phyloP scores from a whole-genome alignment of 306 rosid species.

The Rosa persica region DNA sequence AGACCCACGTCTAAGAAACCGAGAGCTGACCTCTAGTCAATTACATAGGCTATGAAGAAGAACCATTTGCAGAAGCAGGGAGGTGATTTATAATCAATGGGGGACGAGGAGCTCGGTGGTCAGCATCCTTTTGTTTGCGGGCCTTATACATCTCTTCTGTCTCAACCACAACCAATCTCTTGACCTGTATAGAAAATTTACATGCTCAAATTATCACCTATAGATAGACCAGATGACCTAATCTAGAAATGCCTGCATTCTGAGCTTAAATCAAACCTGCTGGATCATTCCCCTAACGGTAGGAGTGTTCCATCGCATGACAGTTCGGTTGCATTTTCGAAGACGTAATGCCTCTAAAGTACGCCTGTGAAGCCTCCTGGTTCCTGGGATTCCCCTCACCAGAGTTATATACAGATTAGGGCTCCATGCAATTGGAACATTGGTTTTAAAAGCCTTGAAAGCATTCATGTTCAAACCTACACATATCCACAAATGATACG shows the following conservation, averaged over 20 bases:
- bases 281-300: conserved; percentile 91
- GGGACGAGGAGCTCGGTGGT: conserved; percentile 59
- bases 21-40: conserved; percentile 35
- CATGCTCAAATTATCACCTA: conserved; percentile 22
- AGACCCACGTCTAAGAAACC: conserved; percentile 23
- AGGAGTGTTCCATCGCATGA: conserved; percentile 93
- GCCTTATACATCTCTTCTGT: conserved; percentile 89
- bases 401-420: conserved; percentile 76
- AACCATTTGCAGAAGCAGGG: conserved; percentile 48
- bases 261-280: conserved; percentile 51
- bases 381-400: conserved; percentile 95
- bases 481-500: conserved; percentile 22
- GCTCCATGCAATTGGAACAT: conserved; percentile 83
- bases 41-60: conserved; percentile 34
- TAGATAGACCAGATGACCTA: conserved; percentile 1
- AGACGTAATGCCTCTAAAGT: conserved; percentile 86
- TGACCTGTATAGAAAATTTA: conserved; percentile 50
- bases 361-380: conserved; percentile 84
- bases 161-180: conserved; percentile 82
- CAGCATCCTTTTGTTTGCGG: conserved; percentile 64
- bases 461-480: conserved; percentile 73
- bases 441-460: conserved; percentile 82
- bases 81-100: conserved; percentile 69
- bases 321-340: conserved; percentile 84
- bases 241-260: conserved; percentile 4